These are phyloP conservation scores for Pyrus hybrid DNA, from an alignment of 331 rosid species.

Conservation along the genomic window DNA sequence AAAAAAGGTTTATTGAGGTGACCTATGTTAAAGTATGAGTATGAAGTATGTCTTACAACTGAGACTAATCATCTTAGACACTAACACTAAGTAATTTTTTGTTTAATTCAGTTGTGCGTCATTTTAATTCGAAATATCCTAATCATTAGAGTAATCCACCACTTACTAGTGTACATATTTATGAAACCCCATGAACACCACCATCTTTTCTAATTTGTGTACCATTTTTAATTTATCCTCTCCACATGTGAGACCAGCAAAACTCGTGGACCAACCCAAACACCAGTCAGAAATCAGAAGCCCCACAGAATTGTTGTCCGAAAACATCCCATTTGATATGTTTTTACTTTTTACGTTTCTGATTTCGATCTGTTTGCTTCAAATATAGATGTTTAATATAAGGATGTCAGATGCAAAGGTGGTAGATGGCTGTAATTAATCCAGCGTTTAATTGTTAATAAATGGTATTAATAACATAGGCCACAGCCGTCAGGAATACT, in stretches of 20 bases:
- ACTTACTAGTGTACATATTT: no score
- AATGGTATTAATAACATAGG: neutral
- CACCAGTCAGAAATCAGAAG: neutral
- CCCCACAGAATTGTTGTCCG: conserved; percentile 13
- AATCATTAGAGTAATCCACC: no score
- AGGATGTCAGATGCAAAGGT: neutral
- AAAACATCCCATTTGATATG: neutral
- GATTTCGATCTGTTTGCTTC: neutral
- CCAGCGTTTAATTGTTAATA: neutral
- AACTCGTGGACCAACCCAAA: neutral
- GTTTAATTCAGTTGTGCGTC: no score
- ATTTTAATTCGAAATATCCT: no score
- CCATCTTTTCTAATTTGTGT: neutral
- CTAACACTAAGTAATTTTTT: no score
- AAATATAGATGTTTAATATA: neutral
- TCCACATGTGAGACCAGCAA: neutral
- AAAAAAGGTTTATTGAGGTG: no score
- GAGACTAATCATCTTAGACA: no score
- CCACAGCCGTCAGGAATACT: neutral
- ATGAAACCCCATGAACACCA: neutral
- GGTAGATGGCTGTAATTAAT: neutral
- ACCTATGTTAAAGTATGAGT: no score
- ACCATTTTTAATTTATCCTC: neutral
- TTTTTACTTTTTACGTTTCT: neutral
- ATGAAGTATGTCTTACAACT: no score